phyloP scores from a whole-genome alignment of 208 protist genomes.

The Trypanosoma cruzi region DNA sequence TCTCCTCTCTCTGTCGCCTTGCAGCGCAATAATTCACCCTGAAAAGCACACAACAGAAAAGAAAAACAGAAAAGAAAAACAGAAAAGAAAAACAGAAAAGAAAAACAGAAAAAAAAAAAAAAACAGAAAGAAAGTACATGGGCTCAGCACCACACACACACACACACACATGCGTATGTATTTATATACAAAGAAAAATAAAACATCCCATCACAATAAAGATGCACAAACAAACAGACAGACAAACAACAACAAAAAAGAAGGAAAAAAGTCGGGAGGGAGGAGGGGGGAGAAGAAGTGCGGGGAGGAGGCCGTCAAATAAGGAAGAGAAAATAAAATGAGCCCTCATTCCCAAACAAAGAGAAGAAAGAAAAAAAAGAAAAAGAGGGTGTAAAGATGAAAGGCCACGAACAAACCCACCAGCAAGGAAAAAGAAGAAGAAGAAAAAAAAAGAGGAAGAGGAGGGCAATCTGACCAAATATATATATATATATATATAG shows the following conservation, averaged over 20 bases:
- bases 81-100: constrained; percentile 11
- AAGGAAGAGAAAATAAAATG: background rate
- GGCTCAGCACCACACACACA: background rate
- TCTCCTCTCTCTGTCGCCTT: background rate
- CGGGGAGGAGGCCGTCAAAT: background rate
- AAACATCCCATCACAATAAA: background rate
- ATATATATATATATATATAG: background rate
- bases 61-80: background rate
- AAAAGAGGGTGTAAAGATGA: background rate
- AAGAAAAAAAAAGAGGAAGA: background rate
- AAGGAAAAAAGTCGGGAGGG: background rate
- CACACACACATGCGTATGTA: background rate
- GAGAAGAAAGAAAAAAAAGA: background rate
- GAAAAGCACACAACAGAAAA: constrained; percentile 3
- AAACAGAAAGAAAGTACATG: constrained; percentile 1
- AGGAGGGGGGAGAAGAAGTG: background rate
- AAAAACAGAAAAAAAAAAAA: constrained; percentile 5
- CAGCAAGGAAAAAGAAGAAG: background rate
- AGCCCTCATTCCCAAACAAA: background rate
- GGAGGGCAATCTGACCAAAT: background rate
- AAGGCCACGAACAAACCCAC: background rate
- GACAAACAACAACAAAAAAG: background rate
- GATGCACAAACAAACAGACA: background rate
- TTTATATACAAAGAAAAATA: background rate
- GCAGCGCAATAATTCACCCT: background rate